Conservation (phyloP, 805 yeast species). For the Kurtzmaniella cleridarum region DNA sequence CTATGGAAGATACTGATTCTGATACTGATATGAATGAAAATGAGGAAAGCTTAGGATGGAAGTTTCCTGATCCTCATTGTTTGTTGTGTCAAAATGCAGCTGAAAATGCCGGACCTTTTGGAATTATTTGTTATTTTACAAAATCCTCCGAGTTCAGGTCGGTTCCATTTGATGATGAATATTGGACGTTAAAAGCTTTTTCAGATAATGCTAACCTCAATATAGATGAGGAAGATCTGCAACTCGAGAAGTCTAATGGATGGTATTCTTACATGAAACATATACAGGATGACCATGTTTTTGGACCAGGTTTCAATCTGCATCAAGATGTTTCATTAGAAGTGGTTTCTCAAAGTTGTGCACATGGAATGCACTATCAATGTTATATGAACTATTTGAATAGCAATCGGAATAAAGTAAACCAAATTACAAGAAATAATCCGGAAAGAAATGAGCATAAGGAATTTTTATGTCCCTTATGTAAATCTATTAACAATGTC, state of each 20-base stretch:
- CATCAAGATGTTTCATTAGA: slow-evolving; percentile 34
- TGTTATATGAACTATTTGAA: slow-evolving; percentile 66
- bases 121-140: slow-evolving; percentile 60
- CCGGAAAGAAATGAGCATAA: slow-evolving; percentile 69
- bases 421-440: slow-evolving; percentile 73
- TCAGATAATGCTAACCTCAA: slow-evolving; percentile 42
- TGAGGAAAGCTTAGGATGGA: slow-evolving; percentile 45
- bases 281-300: slow-evolving; percentile 33
- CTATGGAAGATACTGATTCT: slow-evolving; percentile 39
- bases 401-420: slow-evolving; percentile 50
- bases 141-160: slow-evolving; percentile 56
- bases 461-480: slow-evolving; percentile 84
- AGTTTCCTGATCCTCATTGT: slow-evolving; percentile 70
- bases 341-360: slow-evolving; percentile 69
- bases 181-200: slow-evolving; percentile 64
- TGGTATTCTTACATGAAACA: slow-evolving; percentile 35
- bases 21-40: slow-evolving; percentile 28
- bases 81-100: slow-evolving; percentile 78
- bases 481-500: slow-evolving; percentile 80
- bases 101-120: slow-evolving; percentile 61
- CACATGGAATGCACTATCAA: slow-evolving; percentile 86
- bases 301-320: slow-evolving; percentile 71
- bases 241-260: slow-evolving; percentile 10
- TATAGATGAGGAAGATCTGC: slow-evolving; percentile 19
- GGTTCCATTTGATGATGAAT: slow-evolving; percentile 57